Conservation (phyloP, 805 yeast species). For the Wickerhamomyces sydowiorum region DNA sequence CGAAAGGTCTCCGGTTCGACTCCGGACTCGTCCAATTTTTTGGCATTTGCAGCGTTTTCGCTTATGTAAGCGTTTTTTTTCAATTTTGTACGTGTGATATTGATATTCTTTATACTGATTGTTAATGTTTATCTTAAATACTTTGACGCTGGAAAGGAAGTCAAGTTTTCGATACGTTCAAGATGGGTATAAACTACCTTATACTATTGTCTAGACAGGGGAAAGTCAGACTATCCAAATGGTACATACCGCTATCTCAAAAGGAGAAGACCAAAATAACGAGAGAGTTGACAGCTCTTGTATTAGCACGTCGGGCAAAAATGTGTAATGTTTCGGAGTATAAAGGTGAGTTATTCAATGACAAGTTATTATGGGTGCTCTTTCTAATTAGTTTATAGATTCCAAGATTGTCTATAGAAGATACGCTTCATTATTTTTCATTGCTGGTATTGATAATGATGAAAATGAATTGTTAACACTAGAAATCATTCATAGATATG, state of each 20-base stretch:
- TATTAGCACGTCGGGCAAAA: slow-evolving; percentile 79
- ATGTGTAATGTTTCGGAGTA: slow-evolving; percentile 95
- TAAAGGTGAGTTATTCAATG: slow-evolving; percentile 29
- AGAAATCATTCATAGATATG: slow-evolving; percentile 87
- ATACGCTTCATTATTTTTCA: slow-evolving; percentile 88
- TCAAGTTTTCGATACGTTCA: no score
- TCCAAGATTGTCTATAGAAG: slow-evolving; percentile 84
- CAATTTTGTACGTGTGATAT: no score
- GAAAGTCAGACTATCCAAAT: slow-evolving; percentile 84
- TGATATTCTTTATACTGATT: no score
- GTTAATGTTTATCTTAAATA: no score
- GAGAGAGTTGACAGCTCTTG: slow-evolving; percentile 80
- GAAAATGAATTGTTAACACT: slow-evolving; percentile 85
- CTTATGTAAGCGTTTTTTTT: no score
- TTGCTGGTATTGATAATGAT: slow-evolving; percentile 75
- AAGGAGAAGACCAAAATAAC: slow-evolving; percentile 82
- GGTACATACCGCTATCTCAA: slow-evolving; percentile 83
- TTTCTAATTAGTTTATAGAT: slow-evolving; percentile 30
- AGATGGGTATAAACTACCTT: slow-evolving; percentile 77
- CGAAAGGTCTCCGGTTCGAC: slow-evolving; percentile 46
- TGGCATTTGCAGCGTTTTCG: no score
- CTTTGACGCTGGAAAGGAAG: no score
- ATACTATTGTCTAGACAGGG: slow-evolving; percentile 91
- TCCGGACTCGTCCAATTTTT: slow-evolving; percentile 41
- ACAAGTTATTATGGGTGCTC: slow-evolving; percentile 1